Conservation (phyloP, 202 grass and related monocot species). For the Zoysia matrella region DNA sequence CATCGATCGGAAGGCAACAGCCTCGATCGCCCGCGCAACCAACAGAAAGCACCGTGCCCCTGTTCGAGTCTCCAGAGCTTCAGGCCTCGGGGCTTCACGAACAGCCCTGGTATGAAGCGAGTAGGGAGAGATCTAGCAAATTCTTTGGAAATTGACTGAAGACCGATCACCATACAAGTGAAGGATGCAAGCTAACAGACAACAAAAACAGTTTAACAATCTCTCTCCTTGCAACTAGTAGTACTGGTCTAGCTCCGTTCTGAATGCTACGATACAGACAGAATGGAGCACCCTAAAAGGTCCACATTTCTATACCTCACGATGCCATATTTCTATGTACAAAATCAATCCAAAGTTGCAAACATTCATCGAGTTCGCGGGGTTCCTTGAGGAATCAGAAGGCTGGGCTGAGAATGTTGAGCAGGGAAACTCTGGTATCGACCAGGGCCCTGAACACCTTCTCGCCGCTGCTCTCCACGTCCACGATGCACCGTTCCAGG, state of each 20-base stretch:
- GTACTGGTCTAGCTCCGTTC: neutral
- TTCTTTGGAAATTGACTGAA: neutral
- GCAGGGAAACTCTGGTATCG: slow-evolving; percentile 79
- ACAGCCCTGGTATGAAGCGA: neutral
- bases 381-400: slow-evolving; percentile 44
- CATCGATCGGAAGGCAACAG: slow-evolving; percentile 25
- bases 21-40: neutral
- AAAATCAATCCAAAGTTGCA: slow-evolving; percentile 24
- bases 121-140: neutral
- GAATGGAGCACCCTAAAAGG: slow-evolving; percentile 4
- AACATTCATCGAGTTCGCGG: neutral
- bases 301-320: neutral
- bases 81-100: neutral
- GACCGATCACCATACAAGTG: too few relatives aligned
- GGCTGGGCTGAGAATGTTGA: slow-evolving; percentile 79
- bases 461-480: slow-evolving; percentile 64
- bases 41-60: neutral
- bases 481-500: slow-evolving; percentile 60
- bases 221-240: neutral
- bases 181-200: neutral
- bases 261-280: neutral
- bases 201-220: neutral
- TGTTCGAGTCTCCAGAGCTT: neutral
- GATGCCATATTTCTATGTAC: slow-evolving; percentile 35
- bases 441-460: slow-evolving; percentile 64